These are phyloP conservation scores for Trichoderma arundinaceum DNA, from an alignment of 2,329 filamentous ascomycete genomes.

Conservation along the genomic window DNA sequence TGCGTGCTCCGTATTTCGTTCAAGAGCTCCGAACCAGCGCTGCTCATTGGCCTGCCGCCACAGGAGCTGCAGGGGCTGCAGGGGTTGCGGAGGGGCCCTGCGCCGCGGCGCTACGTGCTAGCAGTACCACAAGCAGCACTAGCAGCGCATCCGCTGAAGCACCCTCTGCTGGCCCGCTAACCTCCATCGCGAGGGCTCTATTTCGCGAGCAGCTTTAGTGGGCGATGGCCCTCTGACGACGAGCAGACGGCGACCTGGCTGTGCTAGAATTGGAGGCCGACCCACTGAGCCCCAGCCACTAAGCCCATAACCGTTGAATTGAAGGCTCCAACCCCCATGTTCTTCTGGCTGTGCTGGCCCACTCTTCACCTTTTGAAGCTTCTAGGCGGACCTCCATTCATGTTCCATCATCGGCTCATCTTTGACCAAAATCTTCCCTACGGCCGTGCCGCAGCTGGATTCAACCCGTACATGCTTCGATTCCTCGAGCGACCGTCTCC, in stretches of 20 bases:
- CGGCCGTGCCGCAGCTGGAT: background rate
- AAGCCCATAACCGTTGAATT: conserved; percentile 19
- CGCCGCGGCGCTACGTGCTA: conserved; percentile 9
- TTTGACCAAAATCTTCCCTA: background rate
- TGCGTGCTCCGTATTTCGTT: conserved; percentile 10
- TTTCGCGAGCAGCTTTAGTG: background rate
- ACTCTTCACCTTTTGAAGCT: conserved; percentile 21
- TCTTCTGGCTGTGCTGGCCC: conserved; percentile 16
- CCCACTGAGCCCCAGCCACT: conserved; percentile 17
- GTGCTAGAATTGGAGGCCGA: conserved; percentile 6
- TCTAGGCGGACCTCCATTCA: conserved; percentile 13
- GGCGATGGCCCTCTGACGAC: background rate
- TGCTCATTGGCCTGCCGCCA: conserved; percentile 8
- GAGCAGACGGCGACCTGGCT: conserved; percentile 1
- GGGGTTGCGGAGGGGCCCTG: conserved; percentile 20
- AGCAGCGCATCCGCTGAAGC: conserved; percentile 13
- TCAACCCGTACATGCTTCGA: background rate
- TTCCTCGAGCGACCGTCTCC: background rate
- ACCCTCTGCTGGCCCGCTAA: background rate
- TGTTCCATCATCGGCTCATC: conserved; percentile 21
- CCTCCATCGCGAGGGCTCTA: conserved; percentile 5
- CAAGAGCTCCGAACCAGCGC: background rate
- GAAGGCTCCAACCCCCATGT: conserved; percentile 4
- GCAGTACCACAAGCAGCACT: background rate
- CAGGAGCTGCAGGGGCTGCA: conserved; percentile 28